Evolutionary conservation across 495 filamentous ascomycete species (phyloP).

Genomic region (Penicillium atrosanguineum): DNA sequence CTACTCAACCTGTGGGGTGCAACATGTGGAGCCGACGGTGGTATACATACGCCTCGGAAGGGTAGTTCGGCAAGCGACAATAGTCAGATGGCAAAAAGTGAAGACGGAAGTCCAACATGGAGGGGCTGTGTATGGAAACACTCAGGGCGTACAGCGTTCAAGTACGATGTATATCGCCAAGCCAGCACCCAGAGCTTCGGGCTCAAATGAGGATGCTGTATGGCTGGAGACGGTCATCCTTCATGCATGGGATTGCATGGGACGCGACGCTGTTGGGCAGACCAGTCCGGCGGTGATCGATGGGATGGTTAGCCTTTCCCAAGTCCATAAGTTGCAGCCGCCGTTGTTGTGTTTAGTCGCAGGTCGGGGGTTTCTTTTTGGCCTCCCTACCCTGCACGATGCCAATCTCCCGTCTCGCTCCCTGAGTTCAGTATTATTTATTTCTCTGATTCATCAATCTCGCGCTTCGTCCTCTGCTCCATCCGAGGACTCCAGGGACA

Average conservation of each 20-base stretch:
- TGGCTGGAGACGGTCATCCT: constrained; percentile 4
- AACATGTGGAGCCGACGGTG: background rate
- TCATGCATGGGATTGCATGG: constrained; percentile 23
- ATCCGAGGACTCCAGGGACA: background rate
- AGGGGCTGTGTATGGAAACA: constrained; percentile 13
- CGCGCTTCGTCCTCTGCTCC: constrained; percentile 1
- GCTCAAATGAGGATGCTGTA: constrained; percentile 7
- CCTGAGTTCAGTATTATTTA: background rate
- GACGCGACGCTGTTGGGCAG: constrained; percentile 23
- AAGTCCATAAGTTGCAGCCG: constrained; percentile 18
- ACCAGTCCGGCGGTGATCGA: constrained; percentile 22
- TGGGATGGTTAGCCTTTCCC: constrained; percentile 22
- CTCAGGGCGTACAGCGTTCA: background rate
- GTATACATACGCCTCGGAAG: background rate
- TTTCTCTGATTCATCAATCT: background rate
- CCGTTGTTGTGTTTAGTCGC: constrained; percentile 15
- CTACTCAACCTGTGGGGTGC: background rate
- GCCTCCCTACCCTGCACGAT: constrained; percentile 1
- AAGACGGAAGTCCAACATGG: background rate
- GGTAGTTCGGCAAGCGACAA: background rate
- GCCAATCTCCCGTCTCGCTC: background rate
- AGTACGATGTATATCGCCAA: background rate
- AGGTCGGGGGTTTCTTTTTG: constrained; percentile 2
- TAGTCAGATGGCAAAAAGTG: background rate
- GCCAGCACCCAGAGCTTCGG: constrained; percentile 14